Evolutionary conservation across 1,139 yeast species (phyloP).

Genomic region (Arxiozyma heterogenica): DNA sequence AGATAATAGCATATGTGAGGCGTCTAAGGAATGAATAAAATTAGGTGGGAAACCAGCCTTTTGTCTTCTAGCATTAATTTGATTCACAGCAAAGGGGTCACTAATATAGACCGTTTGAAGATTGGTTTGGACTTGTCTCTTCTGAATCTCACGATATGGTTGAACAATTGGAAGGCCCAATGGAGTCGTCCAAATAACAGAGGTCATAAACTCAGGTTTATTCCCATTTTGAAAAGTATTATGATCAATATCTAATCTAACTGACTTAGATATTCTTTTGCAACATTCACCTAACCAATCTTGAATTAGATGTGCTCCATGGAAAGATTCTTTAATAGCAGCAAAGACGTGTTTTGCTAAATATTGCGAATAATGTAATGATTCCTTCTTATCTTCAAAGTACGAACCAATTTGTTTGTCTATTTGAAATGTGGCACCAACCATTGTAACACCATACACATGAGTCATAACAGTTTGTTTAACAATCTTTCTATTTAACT

Average conservation of each 20-base stretch:
- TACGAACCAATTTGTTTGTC: constrained; percentile 48
- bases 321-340: constrained; percentile 76
- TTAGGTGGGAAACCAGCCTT: constrained; percentile 94
- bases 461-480: constrained; percentile 98
- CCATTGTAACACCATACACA: constrained; percentile 92
- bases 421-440: constrained; percentile 89
- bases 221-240: constrained; percentile 30
- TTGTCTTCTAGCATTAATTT: constrained; percentile 84
- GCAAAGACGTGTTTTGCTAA: constrained; percentile 71
- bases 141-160: constrained; percentile 71
- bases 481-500: constrained; percentile 76
- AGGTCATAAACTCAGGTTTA: constrained; percentile 61
- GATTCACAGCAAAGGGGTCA: constrained; percentile 75
- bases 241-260: constrained; percentile 50
- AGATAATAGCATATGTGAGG: constrained; percentile 91
- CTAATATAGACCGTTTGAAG: constrained; percentile 73
- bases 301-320: constrained; percentile 90
- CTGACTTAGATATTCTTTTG: constrained; percentile 66
- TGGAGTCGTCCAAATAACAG: constrained; percentile 97
- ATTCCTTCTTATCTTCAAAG: constrained; percentile 35
- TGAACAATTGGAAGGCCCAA: constrained; percentile 90
- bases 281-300: constrained; percentile 94
- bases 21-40: constrained; percentile 90
- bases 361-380: constrained; percentile 45
- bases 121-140: constrained; percentile 61